phyloP scores from a whole-genome alignment of 2,329 filamentous ascomycete species.

The Aureobasidium sp. region DNA sequence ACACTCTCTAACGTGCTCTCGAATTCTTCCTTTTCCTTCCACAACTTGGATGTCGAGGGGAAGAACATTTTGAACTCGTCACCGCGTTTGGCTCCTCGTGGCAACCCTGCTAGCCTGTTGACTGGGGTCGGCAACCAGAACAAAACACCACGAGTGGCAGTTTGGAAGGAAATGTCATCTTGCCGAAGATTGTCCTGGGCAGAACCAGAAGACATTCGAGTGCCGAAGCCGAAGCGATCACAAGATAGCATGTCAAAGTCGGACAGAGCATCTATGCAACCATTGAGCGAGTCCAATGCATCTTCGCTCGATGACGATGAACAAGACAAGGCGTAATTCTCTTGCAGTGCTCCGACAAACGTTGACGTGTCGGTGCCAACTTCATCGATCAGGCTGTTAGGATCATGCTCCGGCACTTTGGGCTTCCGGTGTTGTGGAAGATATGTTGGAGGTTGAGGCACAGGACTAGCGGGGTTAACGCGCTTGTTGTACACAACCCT shows the following conservation, averaged over 20 bases:
- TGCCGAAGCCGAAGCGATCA: slow-evolving; percentile 59
- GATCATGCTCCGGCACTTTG: slow-evolving; percentile 38
- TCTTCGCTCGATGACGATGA: slow-evolving; percentile 50
- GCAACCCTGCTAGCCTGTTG: slow-evolving; percentile 46
- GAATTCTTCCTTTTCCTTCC: slow-evolving; percentile 76
- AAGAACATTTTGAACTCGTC: slow-evolving; percentile 89
- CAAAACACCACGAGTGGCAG: slow-evolving; percentile 76
- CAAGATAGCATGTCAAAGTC: slow-evolving; percentile 79
- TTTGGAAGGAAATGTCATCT: slow-evolving; percentile 89
- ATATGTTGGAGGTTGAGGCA: slow-evolving; percentile 40
- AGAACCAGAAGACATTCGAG: slow-evolving; percentile 41
- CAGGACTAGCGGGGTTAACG: slow-evolving; percentile 44
- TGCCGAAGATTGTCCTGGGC: slow-evolving; percentile 71
- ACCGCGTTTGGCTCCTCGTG: slow-evolving; percentile 24
- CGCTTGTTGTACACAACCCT: slow-evolving; percentile 97
- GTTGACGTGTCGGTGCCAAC: slow-evolving; percentile 87
- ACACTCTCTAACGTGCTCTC: slow-evolving; percentile 65
- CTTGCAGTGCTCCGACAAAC: slow-evolving; percentile 82
- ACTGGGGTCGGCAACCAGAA: slow-evolving; percentile 83
- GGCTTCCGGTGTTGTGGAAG: slow-evolving; percentile 38
- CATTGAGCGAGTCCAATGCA: slow-evolving; percentile 70
- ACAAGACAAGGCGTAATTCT: slow-evolving; percentile 88
- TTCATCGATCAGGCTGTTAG: slow-evolving; percentile 78
- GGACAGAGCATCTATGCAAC: slow-evolving; percentile 80
- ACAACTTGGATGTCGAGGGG: slow-evolving; percentile 74